Evolutionary conservation across 164 flowering plant species (phyloP), one percentile per base, ranked within the genome.

Genomic region (Cinnamomum chago): DNA sequence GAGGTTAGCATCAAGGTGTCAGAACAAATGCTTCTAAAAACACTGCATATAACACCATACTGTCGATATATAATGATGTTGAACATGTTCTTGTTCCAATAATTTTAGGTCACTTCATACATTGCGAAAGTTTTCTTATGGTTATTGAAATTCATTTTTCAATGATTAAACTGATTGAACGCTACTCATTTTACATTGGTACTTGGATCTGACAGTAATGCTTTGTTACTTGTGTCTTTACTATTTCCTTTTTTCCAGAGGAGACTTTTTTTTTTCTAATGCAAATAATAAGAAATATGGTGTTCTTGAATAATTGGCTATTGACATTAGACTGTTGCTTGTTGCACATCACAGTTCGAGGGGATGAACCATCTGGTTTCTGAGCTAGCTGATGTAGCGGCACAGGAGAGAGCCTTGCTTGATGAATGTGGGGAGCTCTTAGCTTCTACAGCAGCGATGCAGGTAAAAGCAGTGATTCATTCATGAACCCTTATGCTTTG

Each of bases 341-440:
- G 55, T 28, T 51, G 15, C 75, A 12, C 35, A 65, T 65, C 58
- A 20, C 82, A 95, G 99, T 90, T 83, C 74, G 97, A 90, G 77
- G 85, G 76, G 28, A 82, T 81, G 82, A 85, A 86, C 76, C 70
- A 73, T 73, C 79, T 86, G 79, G 86, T 88, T 28, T 86, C 93
- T 62, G 92, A 90, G 83, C 92, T 95, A 72, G 94, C 94, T 78
- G 79, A 80, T 60, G 80, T 88, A 73, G 86, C 88, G 30, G 84
- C 88, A 60, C 84, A 82, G 65, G 95, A 86, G 82, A 89, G 88
- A 79, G 85, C 81, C 65, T 75, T 85, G 87, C 90, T 91, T 76
- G 86, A 82, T 76, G 86, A 88, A 72, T 91, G 93, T 79, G 89
- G 87, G 79, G 82, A 84, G 76, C 77, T 89, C 20, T 80, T 90